Base-by-base conservation (phyloP, 192 early-diverging fungal genomes). In the Mortierella claussenii region DNA sequence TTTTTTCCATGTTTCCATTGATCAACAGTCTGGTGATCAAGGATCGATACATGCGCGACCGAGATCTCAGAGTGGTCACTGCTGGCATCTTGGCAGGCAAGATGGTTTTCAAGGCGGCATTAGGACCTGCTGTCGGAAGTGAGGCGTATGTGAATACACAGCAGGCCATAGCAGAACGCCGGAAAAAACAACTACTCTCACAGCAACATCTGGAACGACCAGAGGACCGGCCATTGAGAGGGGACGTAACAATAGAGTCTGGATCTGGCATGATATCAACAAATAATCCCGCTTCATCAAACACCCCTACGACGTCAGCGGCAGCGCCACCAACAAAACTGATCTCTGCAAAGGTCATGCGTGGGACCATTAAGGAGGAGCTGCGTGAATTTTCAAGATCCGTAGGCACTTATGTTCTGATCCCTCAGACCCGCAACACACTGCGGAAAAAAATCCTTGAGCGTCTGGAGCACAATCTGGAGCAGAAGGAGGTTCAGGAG, bases 41-140 rank as follows among this genome's bases (percentile, higher is more conserved):
- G 57, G 71, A 75, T 31, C 71, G 71, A 4, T 75, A 60, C 48
- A 65, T 75, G 54, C 33, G 71, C 0, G 71, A 75, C 26, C 62
- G 63, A 1, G 71, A 75, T 47, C 48, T 75, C 9, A 42, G 71
- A n/a, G 71, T 75, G 10, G 71, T 75, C n/a, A 75, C 71, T 0
- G 71, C 71, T n/a, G 71, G 71, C 18, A 75, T 75, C 27, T 44
- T 75, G 6, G 71, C 71, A 0, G 71, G 71, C 31, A 75, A 75
- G 13, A 75, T 75, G 71, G 71, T 63, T 17, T 75, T 75, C 36
- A 75, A 55, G 5, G 30, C 46, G 0, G 49, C 63, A 23, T 18
- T 15, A 9, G 63, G 71, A 10, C 63, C 71, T 2, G 18, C 36
- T 1, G 26, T 66, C 6, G 71, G 54, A 1, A 60, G 40, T 15